Base-by-base conservation (phyloP, 1,284 basidiomycete genomes). In the Rugosomyces carneus region DNA sequence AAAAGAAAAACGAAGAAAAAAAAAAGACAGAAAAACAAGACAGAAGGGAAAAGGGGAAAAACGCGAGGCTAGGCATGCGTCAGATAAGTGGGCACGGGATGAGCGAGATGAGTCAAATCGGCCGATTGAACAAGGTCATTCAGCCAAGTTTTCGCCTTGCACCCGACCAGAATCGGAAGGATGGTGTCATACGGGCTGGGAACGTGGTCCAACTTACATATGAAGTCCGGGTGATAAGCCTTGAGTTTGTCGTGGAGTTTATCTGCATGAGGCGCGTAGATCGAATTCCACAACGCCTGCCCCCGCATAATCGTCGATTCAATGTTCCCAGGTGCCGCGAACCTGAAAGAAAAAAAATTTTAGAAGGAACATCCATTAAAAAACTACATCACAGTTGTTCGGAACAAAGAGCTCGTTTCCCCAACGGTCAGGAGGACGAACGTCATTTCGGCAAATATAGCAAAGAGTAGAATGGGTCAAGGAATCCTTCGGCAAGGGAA, bases 161-260 rank as follows among this genome's bases (percentile, higher is more conserved):
- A 44, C 50, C 55, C 56, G 58, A 52, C 58, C 58, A 58, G 52
- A 50, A 58, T 53, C 51, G 61, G 58, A 54, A 57, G 48, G 44
- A 51, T 52, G 53, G 53, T 54, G 51, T 50, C 55, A 57, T 50
- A 53, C 47, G 52, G 52, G 50, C 50, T 57, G n/a, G 62, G 58
- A 66, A 60, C 54, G 59, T 59, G 52, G 58, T 47, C 19, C 38
- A 80, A 23, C 84, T 71, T 66, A 89, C 86, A 72, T 61, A 88
- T 87, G 72, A 89, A 86, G 72, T 89, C 86, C 55, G 86, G 85
- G 63, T 89, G 85, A 71, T 92, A 91, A 40, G 78, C 76, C 60
- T 78, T 81, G 52, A 99, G 80, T 70, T 96, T 97, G 65, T 80
- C 69, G 66, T 93, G 77, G 57, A 99, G 82, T 70, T 96, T 97